Conservation (phyloP, 2,329 filamentous ascomycete genomes). For the Xylariales sp. region DNA sequence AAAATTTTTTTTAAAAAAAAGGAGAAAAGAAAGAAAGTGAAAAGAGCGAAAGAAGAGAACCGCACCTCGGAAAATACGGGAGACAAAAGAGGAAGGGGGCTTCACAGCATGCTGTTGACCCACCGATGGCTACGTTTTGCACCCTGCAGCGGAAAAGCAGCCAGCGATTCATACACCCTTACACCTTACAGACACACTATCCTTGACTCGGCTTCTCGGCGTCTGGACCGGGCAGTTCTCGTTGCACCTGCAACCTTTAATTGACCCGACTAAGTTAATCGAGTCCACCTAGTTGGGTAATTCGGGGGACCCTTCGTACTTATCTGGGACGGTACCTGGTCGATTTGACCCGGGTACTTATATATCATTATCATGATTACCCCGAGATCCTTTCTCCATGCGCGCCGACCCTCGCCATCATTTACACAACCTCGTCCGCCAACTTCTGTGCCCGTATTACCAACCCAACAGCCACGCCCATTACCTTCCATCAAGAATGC, state of each 20-base stretch:
- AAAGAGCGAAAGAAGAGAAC: neutral
- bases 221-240: slow-evolving; percentile 10
- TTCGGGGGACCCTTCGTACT: slow-evolving; percentile 29
- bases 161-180: slow-evolving; percentile 26
- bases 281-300: slow-evolving; percentile 28
- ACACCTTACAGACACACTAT: slow-evolving; percentile 12
- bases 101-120: slow-evolving; percentile 20
- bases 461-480: slow-evolving; percentile 35
- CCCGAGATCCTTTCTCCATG: slow-evolving; percentile 55
- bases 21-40: neutral
- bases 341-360: slow-evolving; percentile 16
- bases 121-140: slow-evolving; percentile 28
- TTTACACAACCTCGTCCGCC: slow-evolving; percentile 31
- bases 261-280: slow-evolving; percentile 14
- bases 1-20: neutral
- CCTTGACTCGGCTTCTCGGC: slow-evolving; percentile 24
- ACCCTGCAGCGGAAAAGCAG: slow-evolving; percentile 25
- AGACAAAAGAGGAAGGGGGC: neutral
- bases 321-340: slow-evolving; percentile 4
- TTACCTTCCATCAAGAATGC: slow-evolving; percentile 50
- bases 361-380: slow-evolving; percentile 53
- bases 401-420: slow-evolving; percentile 46
- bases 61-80: neutral
- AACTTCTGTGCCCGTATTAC: slow-evolving; percentile 29
- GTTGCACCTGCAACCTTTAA: slow-evolving; percentile 16